Percentiles rank a stretch among this genome's conserved stretches.
These are phyloP conservation scores for Aspergillus sp. DNA, from an alignment of 2,329 filamentous ascomycete genomes.

Conservation along the genomic window DNA sequence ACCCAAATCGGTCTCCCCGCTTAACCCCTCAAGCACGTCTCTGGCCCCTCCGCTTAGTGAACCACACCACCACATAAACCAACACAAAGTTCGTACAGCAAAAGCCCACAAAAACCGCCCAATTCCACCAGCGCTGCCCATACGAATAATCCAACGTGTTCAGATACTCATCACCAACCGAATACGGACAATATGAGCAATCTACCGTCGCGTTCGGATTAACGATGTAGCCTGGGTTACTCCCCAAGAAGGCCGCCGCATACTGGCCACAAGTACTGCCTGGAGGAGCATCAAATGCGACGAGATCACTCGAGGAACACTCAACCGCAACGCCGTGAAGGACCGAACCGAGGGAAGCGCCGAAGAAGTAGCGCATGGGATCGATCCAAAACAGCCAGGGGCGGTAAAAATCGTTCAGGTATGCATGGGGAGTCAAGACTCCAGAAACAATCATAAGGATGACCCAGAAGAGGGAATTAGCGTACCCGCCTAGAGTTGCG, in stretches of 20 bases:
- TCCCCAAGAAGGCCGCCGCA: background rate
- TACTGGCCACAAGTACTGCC: slow-evolving; percentile 10
- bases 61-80: background rate
- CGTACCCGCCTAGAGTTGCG: background rate
- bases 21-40: background rate
- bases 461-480: background rate
- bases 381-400: slow-evolving; percentile 15
- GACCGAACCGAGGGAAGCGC: background rate
- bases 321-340: slow-evolving; percentile 2
- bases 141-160: slow-evolving; percentile 2
- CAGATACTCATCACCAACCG: slow-evolving; percentile 2
- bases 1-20: background rate
- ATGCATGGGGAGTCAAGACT: background rate
- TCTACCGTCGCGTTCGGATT: slow-evolving; percentile 4
- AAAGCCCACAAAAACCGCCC: slow-evolving; percentile 13
- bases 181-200: slow-evolving; percentile 8
- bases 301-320: background rate
- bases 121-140: slow-evolving; percentile 7
- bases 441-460: background rate
- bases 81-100: slow-evolving; percentile 6
- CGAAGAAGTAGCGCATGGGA: slow-evolving; percentile 14
- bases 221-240: background rate
- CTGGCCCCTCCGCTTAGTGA: background rate
- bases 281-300: slow-evolving; percentile 6
- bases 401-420: background rate